Evolutionary conservation across 1,284 basidiomycete species (phyloP).

Genomic region (Neotropicomus parvogracilis): DNA sequence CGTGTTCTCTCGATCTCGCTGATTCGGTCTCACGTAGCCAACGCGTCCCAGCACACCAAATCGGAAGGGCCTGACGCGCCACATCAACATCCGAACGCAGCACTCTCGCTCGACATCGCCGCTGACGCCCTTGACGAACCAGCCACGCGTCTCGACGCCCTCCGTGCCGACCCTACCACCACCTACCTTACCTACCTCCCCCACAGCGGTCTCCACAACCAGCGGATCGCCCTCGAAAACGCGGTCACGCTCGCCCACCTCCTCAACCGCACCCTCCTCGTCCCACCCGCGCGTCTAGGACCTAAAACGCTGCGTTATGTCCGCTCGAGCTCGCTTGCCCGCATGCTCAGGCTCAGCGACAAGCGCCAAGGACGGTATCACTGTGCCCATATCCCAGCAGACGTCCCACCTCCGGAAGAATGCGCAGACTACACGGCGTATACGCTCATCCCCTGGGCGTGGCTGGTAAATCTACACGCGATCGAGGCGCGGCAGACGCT

Average conservation of each 20-base stretch:
- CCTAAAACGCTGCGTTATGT: conserved; percentile 58
- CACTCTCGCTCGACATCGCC: conserved; percentile 12
- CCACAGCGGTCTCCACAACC: conserved; percentile 82
- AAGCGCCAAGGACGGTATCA: conserved; percentile 49
- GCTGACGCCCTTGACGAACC: conserved; percentile 24
- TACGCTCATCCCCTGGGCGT: conserved; percentile 64
- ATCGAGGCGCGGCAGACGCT: conserved; percentile 36
- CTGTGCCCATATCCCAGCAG: conserved; percentile 39
- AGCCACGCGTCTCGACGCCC: conserved; percentile 10
- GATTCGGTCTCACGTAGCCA: conserved; percentile 15
- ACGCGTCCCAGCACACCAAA: conserved; percentile 18
- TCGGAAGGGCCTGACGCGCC: conserved; percentile 4
- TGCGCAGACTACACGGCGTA: conserved; percentile 58
- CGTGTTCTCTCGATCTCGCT: conserved; percentile 22
- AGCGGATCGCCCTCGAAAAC: conserved; percentile 80
- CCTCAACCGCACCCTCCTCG: conserved; percentile 70
- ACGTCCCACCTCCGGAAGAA: conserved; percentile 43
- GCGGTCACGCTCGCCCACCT: conserved; percentile 65
- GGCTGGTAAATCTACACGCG: conserved; percentile 53
- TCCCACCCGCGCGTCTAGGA: conserved; percentile 70
- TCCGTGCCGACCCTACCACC: conserved; percentile 26
- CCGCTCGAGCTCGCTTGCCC: conserved; percentile 54
- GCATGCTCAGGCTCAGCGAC: conserved; percentile 44
- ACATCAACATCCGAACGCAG: background rate
- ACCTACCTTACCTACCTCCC: conserved; percentile 63